These are phyloP conservation scores for Stropharia rugosoannulata DNA, from an alignment of 768 basidiomycete genomes.

Conservation along the genomic window DNA sequence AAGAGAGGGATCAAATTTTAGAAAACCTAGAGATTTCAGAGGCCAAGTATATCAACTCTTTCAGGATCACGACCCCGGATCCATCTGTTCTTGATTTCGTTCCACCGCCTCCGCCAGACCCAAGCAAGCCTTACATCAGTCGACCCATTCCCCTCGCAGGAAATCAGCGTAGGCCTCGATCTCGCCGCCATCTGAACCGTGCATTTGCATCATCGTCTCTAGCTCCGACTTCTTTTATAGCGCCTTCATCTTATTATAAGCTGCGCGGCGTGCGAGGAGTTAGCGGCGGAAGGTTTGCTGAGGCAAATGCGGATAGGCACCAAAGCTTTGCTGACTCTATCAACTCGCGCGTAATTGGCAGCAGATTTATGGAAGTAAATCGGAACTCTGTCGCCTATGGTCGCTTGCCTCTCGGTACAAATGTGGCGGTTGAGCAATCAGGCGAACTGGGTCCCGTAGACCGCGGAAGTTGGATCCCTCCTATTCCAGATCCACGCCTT, in stretches of 20 bases:
- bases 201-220: slow-evolving; percentile 68
- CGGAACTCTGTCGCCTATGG: slow-evolving; percentile 57
- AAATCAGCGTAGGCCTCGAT: slow-evolving; percentile 33
- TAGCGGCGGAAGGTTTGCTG: slow-evolving; percentile 55
- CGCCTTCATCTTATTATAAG: slow-evolving; percentile 79
- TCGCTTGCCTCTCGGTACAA: slow-evolving; percentile 61
- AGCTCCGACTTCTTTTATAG: slow-evolving; percentile 75
- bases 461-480: slow-evolving; percentile 33
- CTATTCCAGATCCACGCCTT: slow-evolving; percentile 51
- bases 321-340: slow-evolving; percentile 58
- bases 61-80: slow-evolving; percentile 70
- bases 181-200: slow-evolving; percentile 56
- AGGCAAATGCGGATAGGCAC: slow-evolving; percentile 36
- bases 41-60: slow-evolving; percentile 74
- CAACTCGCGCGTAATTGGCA: slow-evolving; percentile 61
- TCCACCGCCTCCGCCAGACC: slow-evolving; percentile 39
- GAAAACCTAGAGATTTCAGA: slow-evolving; percentile 81
- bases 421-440: slow-evolving; percentile 48
- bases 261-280: slow-evolving; percentile 61
- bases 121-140: slow-evolving; percentile 61
- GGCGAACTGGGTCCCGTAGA: slow-evolving; percentile 45
- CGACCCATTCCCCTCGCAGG: slow-evolving; percentile 58
- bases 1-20: slow-evolving; percentile 74
- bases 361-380: slow-evolving; percentile 72
- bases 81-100: slow-evolving; percentile 66